Conservation (phyloP, 2,329 filamentous ascomycete genomes). For the Neofusicoccum laricinum region DNA sequence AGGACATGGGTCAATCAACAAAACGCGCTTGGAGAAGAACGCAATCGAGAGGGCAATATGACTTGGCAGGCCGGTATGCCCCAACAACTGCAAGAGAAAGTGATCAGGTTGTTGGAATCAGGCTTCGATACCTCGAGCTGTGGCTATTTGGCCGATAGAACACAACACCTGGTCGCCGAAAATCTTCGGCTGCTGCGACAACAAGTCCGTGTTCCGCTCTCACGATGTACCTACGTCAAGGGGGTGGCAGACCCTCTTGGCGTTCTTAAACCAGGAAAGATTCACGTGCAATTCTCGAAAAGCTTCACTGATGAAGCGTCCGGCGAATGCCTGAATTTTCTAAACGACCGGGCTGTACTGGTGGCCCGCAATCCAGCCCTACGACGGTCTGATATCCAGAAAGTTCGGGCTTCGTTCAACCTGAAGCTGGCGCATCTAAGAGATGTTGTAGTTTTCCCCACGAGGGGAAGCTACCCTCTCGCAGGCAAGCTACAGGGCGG, state of each 20-base stretch:
- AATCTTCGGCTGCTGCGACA: constrained; percentile 55
- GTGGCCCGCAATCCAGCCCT: constrained; percentile 69
- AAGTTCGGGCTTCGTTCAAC: constrained; percentile 49
- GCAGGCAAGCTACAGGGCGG: constrained; percentile 73
- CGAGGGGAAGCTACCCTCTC: constrained; percentile 58
- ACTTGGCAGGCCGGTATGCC: constrained; percentile 29
- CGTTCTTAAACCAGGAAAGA: constrained; percentile 60
- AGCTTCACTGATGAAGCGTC: constrained; percentile 56
- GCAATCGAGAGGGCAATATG: constrained; percentile 22
- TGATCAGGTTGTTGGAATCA: constrained; percentile 33
- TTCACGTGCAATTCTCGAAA: constrained; percentile 65
- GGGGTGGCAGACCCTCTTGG: constrained; percentile 68
- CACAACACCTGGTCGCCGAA: constrained; percentile 47
- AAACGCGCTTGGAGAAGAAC: constrained; percentile 27
- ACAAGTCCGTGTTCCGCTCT: constrained; percentile 60
- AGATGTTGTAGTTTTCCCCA: constrained; percentile 77
- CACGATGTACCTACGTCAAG: constrained; percentile 59
- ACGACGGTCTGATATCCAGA: constrained; percentile 70
- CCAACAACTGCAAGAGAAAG: constrained; percentile 23
- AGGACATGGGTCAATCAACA: constrained; percentile 52
- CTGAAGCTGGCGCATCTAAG: constrained; percentile 64
- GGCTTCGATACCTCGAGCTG: constrained; percentile 60
- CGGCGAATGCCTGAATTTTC: constrained; percentile 51
- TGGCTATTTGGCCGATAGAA: constrained; percentile 48
- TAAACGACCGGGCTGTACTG: constrained; percentile 57